These are phyloP conservation scores for Wickerhamiella vanderwaltii DNA, from an alignment of 805 yeast species.

Conservation along the genomic window DNA sequence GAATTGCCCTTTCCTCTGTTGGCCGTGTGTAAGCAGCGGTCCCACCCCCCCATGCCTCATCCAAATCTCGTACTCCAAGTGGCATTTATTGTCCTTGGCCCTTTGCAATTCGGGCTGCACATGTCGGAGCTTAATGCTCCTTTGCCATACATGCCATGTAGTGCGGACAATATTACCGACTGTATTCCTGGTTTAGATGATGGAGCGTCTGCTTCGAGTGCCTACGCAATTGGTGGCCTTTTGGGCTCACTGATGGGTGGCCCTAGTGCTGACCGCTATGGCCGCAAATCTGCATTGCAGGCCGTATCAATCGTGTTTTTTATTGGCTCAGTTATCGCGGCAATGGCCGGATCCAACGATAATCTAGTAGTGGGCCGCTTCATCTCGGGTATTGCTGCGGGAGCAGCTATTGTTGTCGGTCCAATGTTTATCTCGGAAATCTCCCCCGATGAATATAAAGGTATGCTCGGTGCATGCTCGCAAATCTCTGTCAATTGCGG, in stretches of 20 bases:
- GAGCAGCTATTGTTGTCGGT: slow-evolving; percentile 71
- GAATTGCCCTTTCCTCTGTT: no score
- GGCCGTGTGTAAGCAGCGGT: no score
- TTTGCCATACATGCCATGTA: slow-evolving; percentile 53
- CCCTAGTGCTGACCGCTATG: slow-evolving; percentile 46
- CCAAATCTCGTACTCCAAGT: slow-evolving; percentile 12
- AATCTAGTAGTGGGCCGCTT: slow-evolving; percentile 55
- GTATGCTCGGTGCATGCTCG: slow-evolving; percentile 77
- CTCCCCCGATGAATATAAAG: slow-evolving; percentile 55
- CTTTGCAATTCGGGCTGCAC: slow-evolving; percentile 88
- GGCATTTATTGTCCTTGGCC: slow-evolving; percentile 56
- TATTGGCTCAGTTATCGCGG: slow-evolving; percentile 52
- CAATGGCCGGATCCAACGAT: slow-evolving; percentile 34
- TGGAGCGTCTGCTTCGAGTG: slow-evolving; percentile 63
- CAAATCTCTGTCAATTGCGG: slow-evolving; percentile 82
- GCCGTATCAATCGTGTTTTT: slow-evolving; percentile 39
- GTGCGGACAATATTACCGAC: slow-evolving; percentile 21
- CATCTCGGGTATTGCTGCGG: slow-evolving; percentile 76
- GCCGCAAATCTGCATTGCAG: slow-evolving; percentile 44
- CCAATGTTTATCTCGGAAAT: slow-evolving; percentile 75
- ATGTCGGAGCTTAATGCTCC: slow-evolving; percentile 94
- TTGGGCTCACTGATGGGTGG: slow-evolving; percentile 64
- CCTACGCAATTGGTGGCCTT: slow-evolving; percentile 76
- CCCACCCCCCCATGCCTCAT: background rate
- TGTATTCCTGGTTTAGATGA: slow-evolving; percentile 51